Evolutionary conservation across 2,329 filamentous ascomycete species (phyloP), one percentile per base, ranked within the genome.

Genomic region (Colletotrichum filicis): DNA sequence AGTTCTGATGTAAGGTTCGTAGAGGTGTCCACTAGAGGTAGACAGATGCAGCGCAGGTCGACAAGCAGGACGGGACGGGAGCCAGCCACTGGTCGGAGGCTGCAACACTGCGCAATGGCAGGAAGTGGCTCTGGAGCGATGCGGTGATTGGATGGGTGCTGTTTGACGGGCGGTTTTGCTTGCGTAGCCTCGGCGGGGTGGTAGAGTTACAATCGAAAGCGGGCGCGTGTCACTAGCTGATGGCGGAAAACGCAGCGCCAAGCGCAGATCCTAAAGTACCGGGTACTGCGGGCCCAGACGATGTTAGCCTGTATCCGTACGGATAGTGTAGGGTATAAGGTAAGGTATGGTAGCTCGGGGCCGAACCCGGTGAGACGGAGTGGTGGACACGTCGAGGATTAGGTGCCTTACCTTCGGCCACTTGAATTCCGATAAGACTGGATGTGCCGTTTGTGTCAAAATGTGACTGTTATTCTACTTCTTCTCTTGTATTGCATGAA

Each of bases 141-240:
- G 49, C 30, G 28, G 9, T 73, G 71, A 73, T 73, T 73, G 71
- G 71, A n/a, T 37, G 35, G 11, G 9, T n/a, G 35, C 26, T 22
- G 71, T 66, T 61, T 60, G 32, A 66, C 70, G 19, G 62, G 32
- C n/a, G 46, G 68, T 35, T 62, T 63, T 71, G 49, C 46, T 64
- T 73, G 71, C 66, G 67, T 52, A 62, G 71, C 67, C 71, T 70
- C 49, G 60, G 71, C 66, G 71, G 71, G 71, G 71, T 70, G 66
- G 70, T 73, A 73, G 71, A 66, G 66, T n/a, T 61, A 73, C 71
- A 71, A 66, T 9, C 19, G 60, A 56, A 22, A 19, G 46, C 26
- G 28, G 61, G 66, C 35, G 16, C 22, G 9, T 49, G 46, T 61
- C 37, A 52, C 66, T 57, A 53, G 55, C 28, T 42, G 28, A 37